Conservation (phyloP, 2,329 filamentous ascomycete species). For the Bertia moriformis region DNA sequence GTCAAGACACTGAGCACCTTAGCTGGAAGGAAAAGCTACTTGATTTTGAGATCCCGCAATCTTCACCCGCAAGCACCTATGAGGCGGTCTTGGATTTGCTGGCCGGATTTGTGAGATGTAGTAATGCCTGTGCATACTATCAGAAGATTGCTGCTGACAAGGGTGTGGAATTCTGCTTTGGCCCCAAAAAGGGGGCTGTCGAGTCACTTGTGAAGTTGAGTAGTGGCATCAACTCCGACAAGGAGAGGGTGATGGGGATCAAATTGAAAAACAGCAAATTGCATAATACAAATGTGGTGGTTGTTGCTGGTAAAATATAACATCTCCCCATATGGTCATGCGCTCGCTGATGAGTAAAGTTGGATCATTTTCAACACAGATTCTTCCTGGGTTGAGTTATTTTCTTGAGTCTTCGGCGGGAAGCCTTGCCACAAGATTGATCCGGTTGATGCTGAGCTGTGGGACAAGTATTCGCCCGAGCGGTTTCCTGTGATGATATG, state of each 20-base stretch:
- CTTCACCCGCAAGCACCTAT: slow-evolving; percentile 1
- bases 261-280: slow-evolving; percentile 7
- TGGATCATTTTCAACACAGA: slow-evolving; percentile 15
- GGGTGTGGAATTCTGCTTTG: slow-evolving; percentile 12
- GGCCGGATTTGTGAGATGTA: neutral
- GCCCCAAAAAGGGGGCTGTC: slow-evolving; percentile 9
- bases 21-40: slow-evolving; percentile 10
- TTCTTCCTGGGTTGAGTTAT: slow-evolving; percentile 12
- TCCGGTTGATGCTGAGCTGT: slow-evolving; percentile 7
- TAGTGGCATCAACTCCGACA: neutral
- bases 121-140: neutral
- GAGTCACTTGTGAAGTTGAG: slow-evolving; percentile 8
- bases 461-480: slow-evolving; percentile 17
- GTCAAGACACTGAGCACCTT: slow-evolving; percentile 5
- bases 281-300: slow-evolving; percentile 8
- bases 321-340: no score
- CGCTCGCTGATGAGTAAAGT: slow-evolving; percentile 7
- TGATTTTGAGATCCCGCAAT: slow-evolving; percentile 8
- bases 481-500: slow-evolving; percentile 15
- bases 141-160: slow-evolving; percentile 6
- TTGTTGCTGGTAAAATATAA: slow-evolving; percentile 10
- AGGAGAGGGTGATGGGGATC: slow-evolving; percentile 7
- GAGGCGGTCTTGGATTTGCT: neutral
- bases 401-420: slow-evolving; percentile 14
- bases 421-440: slow-evolving; percentile 13